A percentile compares a stretch with the other conserved stretches of the same genome.
phyloP scores from a whole-genome alignment of 495 filamentous ascomycete genomes.

The Penicillium desertorum region DNA sequence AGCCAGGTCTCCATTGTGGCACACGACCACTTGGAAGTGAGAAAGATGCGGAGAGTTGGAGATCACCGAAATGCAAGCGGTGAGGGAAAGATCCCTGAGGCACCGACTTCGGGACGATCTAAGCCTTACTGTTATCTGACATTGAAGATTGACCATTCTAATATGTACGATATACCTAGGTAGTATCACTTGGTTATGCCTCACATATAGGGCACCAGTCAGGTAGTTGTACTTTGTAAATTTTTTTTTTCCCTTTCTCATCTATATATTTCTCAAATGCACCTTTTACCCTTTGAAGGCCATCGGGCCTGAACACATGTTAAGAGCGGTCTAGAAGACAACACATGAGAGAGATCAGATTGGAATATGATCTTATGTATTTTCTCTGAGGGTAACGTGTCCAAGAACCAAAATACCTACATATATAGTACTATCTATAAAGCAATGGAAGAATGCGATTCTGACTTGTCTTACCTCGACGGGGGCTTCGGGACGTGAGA shows the following conservation, averaged over 20 bases:
- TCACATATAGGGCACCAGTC: neutral
- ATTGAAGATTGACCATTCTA: neutral
- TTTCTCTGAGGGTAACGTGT: conserved; percentile 5
- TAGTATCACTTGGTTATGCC: neutral
- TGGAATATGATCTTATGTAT: neutral
- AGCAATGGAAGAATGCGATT: neutral
- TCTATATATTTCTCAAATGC: neutral
- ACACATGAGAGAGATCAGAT: conserved; percentile 13
- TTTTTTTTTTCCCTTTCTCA: neutral
- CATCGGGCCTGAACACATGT: conserved; percentile 14
- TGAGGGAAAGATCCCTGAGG: conserved; percentile 16
- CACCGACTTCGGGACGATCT: neutral
- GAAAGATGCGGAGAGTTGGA: conserved; percentile 18
- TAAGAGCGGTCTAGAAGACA: conserved; percentile 17
- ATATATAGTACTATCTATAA: neutral
- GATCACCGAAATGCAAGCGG: conserved; percentile 23
- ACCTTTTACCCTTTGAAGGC: neutral
- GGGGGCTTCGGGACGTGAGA: conserved; percentile 6
- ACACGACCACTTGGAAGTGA: conserved; percentile 29
- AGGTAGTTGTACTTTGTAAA: neutral
- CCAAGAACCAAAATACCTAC: conserved; percentile 5
- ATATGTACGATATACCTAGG: no score
- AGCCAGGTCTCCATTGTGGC: conserved; percentile 27
- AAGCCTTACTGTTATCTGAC: neutral
- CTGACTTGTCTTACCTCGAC: conserved; percentile 8